A percentile compares a stretch with the other conserved stretches of the same genome.
Conservation (phyloP, 768 basidiomycete species). For the Auricularia heimuer region DNA sequence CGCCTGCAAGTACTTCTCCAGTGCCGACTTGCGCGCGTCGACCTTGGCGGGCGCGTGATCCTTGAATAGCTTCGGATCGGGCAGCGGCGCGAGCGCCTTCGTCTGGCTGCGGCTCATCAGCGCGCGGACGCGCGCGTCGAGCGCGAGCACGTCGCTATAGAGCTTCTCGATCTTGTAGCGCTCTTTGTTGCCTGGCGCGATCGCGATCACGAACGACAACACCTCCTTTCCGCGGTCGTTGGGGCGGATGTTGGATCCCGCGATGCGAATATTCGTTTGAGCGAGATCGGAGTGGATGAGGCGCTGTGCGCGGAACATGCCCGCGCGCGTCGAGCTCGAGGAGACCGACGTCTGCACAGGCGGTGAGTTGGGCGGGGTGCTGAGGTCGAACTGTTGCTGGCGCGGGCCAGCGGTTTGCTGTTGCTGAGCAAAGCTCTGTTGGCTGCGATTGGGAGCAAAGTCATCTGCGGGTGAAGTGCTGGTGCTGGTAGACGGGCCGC, state of each 20-base stretch:
- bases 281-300: slow-evolving; percentile 51
- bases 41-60: slow-evolving; percentile 96
- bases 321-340: background rate
- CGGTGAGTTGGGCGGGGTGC: background rate
- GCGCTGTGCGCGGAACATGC: background rate
- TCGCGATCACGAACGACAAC: slow-evolving; percentile 72
- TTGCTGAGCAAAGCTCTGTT: background rate
- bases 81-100: slow-evolving; percentile 72
- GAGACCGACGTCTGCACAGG: background rate
- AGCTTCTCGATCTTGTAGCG: slow-evolving; percentile 84
- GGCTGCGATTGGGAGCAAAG: background rate
- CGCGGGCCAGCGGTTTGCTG: background rate
- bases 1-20: slow-evolving; percentile 81
- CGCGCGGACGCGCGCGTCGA: slow-evolving; percentile 66
- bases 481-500: background rate
- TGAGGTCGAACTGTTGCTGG: background rate
- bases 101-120: slow-evolving; percentile 41
- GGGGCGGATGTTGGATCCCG: slow-evolving; percentile 73
- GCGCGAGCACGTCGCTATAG: slow-evolving; percentile 82
- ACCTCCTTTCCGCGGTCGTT: slow-evolving; percentile 92
- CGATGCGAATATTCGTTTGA: slow-evolving; percentile 58
- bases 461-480: background rate
- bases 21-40: slow-evolving; percentile 72
- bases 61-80: slow-evolving; percentile 91
- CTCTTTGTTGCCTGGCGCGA: slow-evolving; percentile 65